Evolutionary conservation across 768 basidiomycete genomes (phyloP).

Genomic region (Lanmaoa pseudosensibilis): DNA sequence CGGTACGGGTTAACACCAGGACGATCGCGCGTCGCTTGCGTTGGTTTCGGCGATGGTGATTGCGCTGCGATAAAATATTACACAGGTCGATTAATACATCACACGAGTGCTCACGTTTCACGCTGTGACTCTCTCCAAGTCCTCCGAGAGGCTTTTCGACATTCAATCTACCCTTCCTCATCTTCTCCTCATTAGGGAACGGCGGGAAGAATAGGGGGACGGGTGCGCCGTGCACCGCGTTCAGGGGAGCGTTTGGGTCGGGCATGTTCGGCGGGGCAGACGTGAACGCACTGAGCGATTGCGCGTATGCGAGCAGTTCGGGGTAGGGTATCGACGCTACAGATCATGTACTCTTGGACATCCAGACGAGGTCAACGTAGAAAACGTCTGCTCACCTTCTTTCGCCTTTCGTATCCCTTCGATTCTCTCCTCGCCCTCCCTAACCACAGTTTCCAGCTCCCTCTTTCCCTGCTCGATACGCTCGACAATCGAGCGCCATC

Average conservation of each 20-base stretch:
- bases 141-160: conserved; percentile 76
- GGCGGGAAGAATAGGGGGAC: conserved; percentile 85
- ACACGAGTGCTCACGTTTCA: conserved; percentile 52
- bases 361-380: not conserved
- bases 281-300: conserved; percentile 81
- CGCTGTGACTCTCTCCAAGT: conserved; percentile 82
- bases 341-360: not conserved
- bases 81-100: conserved; percentile 3
- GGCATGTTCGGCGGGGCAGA: conserved; percentile 89
- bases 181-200: conserved; percentile 89
- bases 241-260: conserved; percentile 54
- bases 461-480: conserved; percentile 65
- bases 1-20: conserved; percentile 68
- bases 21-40: conserved; percentile 45
- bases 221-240: conserved; percentile 57
- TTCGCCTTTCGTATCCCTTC: conserved; percentile 70
- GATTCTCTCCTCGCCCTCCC: conserved; percentile 73
- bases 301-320: conserved; percentile 80
- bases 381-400: conserved; percentile 47
- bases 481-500: conserved; percentile 67
- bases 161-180: conserved; percentile 79
- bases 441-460: conserved; percentile 67
- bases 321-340: conserved; percentile 79
- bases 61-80: conserved; percentile 45
- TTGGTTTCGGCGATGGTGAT: conserved; percentile 57